Evolutionary conservation across 1,284 basidiomycete genomes (phyloP).

Genomic region (Uromyces viciae-fabae): DNA sequence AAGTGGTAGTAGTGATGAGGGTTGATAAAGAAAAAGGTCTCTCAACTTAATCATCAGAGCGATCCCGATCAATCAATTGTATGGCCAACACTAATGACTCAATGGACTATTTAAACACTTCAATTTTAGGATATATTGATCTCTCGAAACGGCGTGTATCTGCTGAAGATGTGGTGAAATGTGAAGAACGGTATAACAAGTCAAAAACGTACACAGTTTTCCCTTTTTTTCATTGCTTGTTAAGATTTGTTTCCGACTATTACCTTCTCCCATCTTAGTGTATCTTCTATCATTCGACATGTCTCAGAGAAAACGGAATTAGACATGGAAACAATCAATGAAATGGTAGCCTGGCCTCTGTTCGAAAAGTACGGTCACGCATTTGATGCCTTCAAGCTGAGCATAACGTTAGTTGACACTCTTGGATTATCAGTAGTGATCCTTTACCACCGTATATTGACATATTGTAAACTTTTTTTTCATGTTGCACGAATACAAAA

Average conservation of each 20-base stretch:
- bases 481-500: constrained; percentile 17
- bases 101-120: background rate
- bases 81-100: too few species aligned
- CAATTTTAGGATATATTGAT: constrained; percentile 88
- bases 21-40: constrained; percentile 98
- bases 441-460: background rate
- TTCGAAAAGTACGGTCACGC: constrained; percentile 89
- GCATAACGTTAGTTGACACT: constrained; percentile 70
- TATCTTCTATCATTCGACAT: constrained; percentile 76
- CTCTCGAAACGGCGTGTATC: constrained; percentile 98
- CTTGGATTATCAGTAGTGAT: too few species aligned
- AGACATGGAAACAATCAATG: constrained; percentile 72
- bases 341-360: constrained; percentile 87
- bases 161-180: constrained; percentile 95
- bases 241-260: background rate
- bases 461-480: background rate
- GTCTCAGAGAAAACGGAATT: constrained; percentile 77
- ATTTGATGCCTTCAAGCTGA: constrained; percentile 96
- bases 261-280: background rate
- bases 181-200: constrained; percentile 98
- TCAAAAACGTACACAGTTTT: constrained; percentile 77
- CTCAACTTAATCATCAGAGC: constrained; percentile 48
- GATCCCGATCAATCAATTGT: background rate
- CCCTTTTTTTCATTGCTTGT: background rate
- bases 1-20: constrained; percentile 94